These are phyloP conservation scores for Chalara sp. DNA, from an alignment of 2,329 filamentous ascomycete species.

Conservation along the genomic window DNA sequence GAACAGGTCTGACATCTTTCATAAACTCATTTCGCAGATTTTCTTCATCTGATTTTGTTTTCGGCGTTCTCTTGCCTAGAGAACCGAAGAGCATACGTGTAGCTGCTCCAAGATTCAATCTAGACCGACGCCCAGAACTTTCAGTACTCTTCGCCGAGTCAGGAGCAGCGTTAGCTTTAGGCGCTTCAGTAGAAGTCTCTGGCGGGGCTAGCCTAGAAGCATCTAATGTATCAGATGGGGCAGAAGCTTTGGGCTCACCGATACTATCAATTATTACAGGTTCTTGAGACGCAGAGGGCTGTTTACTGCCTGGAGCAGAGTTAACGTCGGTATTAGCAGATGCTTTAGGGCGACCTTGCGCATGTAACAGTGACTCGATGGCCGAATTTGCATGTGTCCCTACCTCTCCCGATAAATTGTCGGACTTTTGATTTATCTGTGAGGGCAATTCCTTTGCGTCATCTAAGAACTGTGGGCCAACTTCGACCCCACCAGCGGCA, in stretches of 20 bases:
- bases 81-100: constrained; percentile 66
- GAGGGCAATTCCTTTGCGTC: too few species aligned
- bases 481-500: not conserved
- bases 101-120: constrained; percentile 52
- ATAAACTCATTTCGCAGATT: constrained; percentile 53
- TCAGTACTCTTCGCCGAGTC: constrained; percentile 6
- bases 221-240: constrained; percentile 11
- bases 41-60: constrained; percentile 61
- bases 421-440: too few species aligned
- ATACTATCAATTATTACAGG: too few species aligned
- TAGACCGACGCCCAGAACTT: constrained; percentile 15
- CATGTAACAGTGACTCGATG: too few species aligned
- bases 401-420: too few species aligned
- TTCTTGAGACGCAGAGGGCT: too few species aligned
- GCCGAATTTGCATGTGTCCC: too few species aligned
- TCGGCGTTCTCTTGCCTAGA: constrained; percentile 62
- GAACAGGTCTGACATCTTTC: constrained; percentile 40
- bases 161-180: not conserved
- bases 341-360: too few species aligned
- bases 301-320: too few species aligned
- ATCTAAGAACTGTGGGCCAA: not conserved
- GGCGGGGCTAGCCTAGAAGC: constrained; percentile 11
- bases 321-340: too few species aligned
- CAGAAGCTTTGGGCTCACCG: too few species aligned
- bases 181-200: not conserved